phyloP scores from a whole-genome alignment of 345 rosid species.

The Eutrema heterophyllum region DNA sequence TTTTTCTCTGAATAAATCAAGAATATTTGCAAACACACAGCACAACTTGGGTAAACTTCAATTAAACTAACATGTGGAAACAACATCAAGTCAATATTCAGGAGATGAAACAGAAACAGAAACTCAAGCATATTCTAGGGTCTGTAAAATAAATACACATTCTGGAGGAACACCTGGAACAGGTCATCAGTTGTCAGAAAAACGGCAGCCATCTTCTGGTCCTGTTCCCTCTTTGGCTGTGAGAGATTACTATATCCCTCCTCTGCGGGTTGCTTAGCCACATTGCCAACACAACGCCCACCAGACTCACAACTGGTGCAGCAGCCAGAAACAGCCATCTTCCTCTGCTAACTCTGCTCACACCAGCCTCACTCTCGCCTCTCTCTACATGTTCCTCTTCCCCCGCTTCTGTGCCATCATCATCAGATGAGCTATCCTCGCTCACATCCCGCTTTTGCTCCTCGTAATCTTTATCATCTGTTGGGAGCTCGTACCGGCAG shows the following conservation, averaged over 20 bases:
- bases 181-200: constrained; percentile 34
- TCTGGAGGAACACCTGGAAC: neutral
- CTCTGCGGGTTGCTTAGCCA: constrained; percentile 64
- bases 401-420: constrained; percentile 43
- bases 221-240: constrained; percentile 46
- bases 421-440: constrained; percentile 41
- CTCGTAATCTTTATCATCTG: constrained; percentile 81
- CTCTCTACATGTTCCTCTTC: constrained; percentile 31
- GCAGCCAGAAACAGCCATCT: constrained; percentile 78
- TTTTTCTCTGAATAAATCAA: neutral
- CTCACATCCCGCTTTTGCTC: constrained; percentile 49
- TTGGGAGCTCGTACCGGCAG: constrained; percentile 88
- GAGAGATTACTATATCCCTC: constrained; percentile 30
- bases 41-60: neutral
- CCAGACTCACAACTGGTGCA: constrained; percentile 76
- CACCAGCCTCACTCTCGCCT: constrained; percentile 14
- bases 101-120: constrained; percentile 1
- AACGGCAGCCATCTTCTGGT: constrained; percentile 81
- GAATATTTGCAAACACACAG: constrained; percentile 6
- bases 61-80: constrained; percentile 7
- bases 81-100: neutral
- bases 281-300: constrained; percentile 62
- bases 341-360: constrained; percentile 41
- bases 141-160: neutral
- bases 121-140: neutral